Evolutionary conservation across 495 filamentous ascomycete species (phyloP), one percentile per base, ranked within the genome.

Genomic region (Hypoxylon rickii): DNA sequence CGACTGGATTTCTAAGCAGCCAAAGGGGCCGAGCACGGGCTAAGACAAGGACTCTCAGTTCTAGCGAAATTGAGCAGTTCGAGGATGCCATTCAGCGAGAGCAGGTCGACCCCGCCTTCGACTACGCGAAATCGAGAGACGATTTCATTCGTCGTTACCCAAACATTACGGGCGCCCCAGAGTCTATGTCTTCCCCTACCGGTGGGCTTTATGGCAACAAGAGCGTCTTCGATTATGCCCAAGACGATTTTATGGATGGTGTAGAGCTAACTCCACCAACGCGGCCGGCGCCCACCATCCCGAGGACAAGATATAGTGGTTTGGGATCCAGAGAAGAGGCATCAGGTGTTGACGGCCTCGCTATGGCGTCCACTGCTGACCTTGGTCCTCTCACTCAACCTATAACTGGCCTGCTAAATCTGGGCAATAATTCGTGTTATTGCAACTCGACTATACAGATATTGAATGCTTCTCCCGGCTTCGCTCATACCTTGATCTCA

Each of bases 131-230:
- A 54, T 76, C 79, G 5, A 80, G 76, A 45, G 87, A 92, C 46
- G 90, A 92, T 34, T 96, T 96, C 52, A 70, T 92, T 15, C 83
- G 88, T n/a, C 83, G 89, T 18, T 95, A 86, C 70, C 92, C 91
- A 0, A 87, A 89, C 39, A 72, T 86, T n/a, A 75, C 86, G 6
- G 69, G 79, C 21, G 71, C 84, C n/a, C 84, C 86, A 34, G 84
- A 93, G 66, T 93, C 89, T 0, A 96, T 96, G 89, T 73, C 76
- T 22, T 61, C 69, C 64, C 60, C 70, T 39, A 24, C 49, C 44
- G 31, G 38, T 5, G 37, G 8, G 12, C 32, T n/a, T 3, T 10
- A 36, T 36, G 12, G 16, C 61, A 47, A n/a, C 60, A 19, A 41
- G 47, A 39, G 29, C 26, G 26, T 17, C 29, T 12, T 61, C 44